phyloP scores from a whole-genome alignment of 805 yeast species.

The Starmerella potacharoeniae region DNA sequence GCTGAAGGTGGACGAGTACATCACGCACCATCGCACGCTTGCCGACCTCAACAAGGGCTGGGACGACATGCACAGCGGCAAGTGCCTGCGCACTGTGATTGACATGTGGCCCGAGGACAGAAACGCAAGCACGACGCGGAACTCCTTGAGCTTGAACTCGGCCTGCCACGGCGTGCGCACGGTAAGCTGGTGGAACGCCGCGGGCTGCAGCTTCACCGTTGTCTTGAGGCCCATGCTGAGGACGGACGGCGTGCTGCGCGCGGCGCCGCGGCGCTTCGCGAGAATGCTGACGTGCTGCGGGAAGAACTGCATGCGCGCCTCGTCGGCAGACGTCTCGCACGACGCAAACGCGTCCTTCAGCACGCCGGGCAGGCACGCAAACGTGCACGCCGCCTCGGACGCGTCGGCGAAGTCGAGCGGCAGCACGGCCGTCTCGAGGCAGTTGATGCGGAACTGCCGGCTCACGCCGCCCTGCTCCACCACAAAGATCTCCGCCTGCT shows the following conservation, averaged over 20 bases:
- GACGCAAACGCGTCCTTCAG: constrained; percentile 17
- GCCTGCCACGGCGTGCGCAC: constrained; percentile 19
- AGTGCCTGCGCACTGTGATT: constrained; percentile 81
- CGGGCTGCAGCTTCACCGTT: constrained; percentile 15
- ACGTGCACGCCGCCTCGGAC: neutral
- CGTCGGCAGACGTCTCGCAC: constrained; percentile 20
- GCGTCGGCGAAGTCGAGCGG: constrained; percentile 5
- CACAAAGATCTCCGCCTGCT: constrained; percentile 9
- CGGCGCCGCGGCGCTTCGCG: constrained; percentile 10
- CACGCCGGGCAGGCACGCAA: constrained; percentile 15
- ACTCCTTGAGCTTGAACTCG: constrained; percentile 19
- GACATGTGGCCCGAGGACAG: constrained; percentile 20
- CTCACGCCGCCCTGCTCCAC: constrained; percentile 4
- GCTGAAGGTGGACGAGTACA: constrained; percentile 86
- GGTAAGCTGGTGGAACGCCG: constrained; percentile 14
- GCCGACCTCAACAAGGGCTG: constrained; percentile 77
- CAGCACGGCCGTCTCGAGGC: constrained; percentile 9
- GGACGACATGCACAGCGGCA: constrained; percentile 90
- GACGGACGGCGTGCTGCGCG: neutral
- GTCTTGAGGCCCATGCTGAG: constrained; percentile 16
- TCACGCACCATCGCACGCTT: constrained; percentile 78
- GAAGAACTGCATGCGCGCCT: constrained; percentile 16
- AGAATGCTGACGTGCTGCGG: constrained; percentile 10
- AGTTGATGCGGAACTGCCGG: constrained; percentile 8
- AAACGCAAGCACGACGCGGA: constrained; percentile 16